phyloP scores from a whole-genome alignment of 2,329 filamentous ascomycete genomes.

The Neopestalotiopsis rosae region DNA sequence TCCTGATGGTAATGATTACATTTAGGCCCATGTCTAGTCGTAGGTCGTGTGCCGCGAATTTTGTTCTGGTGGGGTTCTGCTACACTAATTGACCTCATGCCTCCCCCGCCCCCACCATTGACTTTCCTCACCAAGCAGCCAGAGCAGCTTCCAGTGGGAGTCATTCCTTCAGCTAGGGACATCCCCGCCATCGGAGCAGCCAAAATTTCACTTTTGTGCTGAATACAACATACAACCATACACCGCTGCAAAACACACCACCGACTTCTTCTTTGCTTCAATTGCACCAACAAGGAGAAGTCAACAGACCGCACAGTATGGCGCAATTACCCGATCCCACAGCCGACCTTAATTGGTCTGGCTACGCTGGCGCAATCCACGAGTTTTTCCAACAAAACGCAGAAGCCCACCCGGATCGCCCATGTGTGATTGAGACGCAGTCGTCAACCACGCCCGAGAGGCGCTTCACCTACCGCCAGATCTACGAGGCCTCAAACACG shows the following conservation, averaged over 20 bases:
- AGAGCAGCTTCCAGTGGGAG: background rate
- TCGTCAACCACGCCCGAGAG: constrained; percentile 58
- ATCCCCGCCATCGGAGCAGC: constrained; percentile 10
- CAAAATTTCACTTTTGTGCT: constrained; percentile 11
- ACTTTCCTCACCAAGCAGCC: background rate
- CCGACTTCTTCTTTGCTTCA: constrained; percentile 25
- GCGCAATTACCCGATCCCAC: constrained; percentile 66
- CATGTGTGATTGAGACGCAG: constrained; percentile 57
- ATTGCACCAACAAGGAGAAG: constrained; percentile 20
- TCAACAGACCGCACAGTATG: constrained; percentile 20
- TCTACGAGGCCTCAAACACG: constrained; percentile 82
- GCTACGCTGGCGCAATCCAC: constrained; percentile 71
- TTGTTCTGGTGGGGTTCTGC: constrained; percentile 3
- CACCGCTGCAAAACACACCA: background rate
- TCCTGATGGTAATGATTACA: background rate
- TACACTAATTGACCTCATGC: constrained; percentile 9
- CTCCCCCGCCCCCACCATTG: constrained; percentile 11
- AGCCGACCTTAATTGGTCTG: constrained; percentile 69
- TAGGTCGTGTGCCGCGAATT: background rate
- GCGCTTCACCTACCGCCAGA: constrained; percentile 82
- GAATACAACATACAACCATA: background rate
- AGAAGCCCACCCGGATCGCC: constrained; percentile 65
- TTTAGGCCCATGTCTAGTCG: too few species aligned
- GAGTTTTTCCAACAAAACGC: constrained; percentile 74
- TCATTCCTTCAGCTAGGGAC: background rate